Evolutionary conservation across 495 filamentous ascomycete genomes (phyloP).

Genomic region (Thozetella sp.): DNA sequence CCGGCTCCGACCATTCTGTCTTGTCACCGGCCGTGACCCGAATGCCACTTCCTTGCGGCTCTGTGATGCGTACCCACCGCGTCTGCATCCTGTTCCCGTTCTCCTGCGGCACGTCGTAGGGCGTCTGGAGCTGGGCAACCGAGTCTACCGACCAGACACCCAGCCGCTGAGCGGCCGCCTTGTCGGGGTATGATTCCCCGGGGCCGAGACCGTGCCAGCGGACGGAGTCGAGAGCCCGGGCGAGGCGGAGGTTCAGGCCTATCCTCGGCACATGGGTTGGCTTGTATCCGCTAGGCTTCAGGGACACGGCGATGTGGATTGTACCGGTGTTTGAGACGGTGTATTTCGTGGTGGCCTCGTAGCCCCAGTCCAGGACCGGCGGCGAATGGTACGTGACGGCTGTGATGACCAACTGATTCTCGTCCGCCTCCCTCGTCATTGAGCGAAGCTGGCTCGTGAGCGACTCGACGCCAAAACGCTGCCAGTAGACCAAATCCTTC

Average conservation of each 20-base stretch:
- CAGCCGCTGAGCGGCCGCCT: constrained; percentile 53
- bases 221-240: constrained; percentile 31
- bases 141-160: constrained; percentile 45
- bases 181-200: constrained; percentile 65
- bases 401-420: constrained; percentile 31
- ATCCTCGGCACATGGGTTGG: constrained; percentile 57
- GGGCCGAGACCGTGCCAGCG: constrained; percentile 66
- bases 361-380: constrained; percentile 59
- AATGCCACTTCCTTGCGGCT: constrained; percentile 11
- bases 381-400: constrained; percentile 41
- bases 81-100: constrained; percentile 63
- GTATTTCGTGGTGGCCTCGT: constrained; percentile 48
- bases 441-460: constrained; percentile 43
- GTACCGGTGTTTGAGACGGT: constrained; percentile 40
- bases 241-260: constrained; percentile 51
- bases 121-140: constrained; percentile 49
- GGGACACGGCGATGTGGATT: constrained; percentile 40
- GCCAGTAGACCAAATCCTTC: constrained; percentile 34
- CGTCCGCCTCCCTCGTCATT: constrained; percentile 32
- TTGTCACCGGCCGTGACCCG: constrained; percentile 15
- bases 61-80: constrained; percentile 28
- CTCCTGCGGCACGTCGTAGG: constrained; percentile 68
- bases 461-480: constrained; percentile 30
- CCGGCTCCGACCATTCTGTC: constrained; percentile 7
- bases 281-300: constrained; percentile 29